Conservation (phyloP, 2,329 filamentous ascomycete species). For the Aschersonia sp. region DNA sequence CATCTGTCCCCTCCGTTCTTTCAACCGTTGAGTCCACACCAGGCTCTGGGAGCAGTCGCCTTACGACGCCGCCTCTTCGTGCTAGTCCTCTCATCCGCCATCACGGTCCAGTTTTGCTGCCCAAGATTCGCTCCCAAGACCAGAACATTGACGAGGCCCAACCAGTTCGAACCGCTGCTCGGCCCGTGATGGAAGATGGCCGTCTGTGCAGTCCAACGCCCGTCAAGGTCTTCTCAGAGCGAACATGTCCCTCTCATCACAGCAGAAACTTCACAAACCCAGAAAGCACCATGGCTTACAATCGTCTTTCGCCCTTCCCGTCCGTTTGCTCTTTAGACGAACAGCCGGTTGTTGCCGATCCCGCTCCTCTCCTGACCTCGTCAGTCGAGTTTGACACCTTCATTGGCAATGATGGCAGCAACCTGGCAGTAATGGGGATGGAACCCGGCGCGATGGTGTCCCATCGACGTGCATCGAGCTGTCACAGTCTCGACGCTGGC, state of each 20-base stretch:
- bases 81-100: conserved; percentile 58
- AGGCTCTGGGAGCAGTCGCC: conserved; percentile 52
- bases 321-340: conserved; percentile 4
- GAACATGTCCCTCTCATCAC: conserved; percentile 27
- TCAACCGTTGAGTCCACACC: conserved; percentile 40
- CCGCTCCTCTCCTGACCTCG: conserved; percentile 47
- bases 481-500: conserved; percentile 51
- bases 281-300: conserved; percentile 26
- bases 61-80: conserved; percentile 47
- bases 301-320: conserved; percentile 23
- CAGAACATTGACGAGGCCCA: conserved; percentile 45
- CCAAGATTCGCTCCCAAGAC: conserved; percentile 77
- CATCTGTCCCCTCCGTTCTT: conserved; percentile 45
- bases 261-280: conserved; percentile 47
- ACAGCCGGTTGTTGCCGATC: conserved; percentile 9
- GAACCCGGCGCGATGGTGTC: conserved; percentile 4
- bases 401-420: conserved; percentile 2
- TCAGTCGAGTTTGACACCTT: conserved; percentile 42
- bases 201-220: conserved; percentile 9
- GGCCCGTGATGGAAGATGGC: background rate
- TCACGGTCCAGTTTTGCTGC: conserved; percentile 65
- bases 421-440: conserved; percentile 3
- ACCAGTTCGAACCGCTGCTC: conserved; percentile 5
- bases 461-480: conserved; percentile 42
- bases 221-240: conserved; percentile 6